Percentiles rank a stretch among this genome's conserved stretches.
Conservation (phyloP, 768 basidiomycete genomes). For the Calocybe cyanea region DNA sequence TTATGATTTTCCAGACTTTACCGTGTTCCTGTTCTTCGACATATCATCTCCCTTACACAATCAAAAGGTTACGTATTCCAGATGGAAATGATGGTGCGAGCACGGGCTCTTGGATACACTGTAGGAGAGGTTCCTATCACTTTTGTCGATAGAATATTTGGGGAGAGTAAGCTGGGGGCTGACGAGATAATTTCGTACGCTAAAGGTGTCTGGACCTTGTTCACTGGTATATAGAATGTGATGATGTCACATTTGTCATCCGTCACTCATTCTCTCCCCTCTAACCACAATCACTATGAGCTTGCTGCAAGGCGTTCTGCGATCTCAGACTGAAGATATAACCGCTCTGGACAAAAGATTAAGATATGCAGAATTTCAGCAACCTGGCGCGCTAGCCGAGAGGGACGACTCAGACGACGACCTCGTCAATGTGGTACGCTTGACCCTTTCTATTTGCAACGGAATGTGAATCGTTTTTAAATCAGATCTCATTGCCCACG, state of each 20-base stretch:
- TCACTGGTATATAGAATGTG: constrained; percentile 55
- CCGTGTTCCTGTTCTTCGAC: constrained; percentile 66
- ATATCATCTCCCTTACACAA: constrained; percentile 80
- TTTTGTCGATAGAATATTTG: constrained; percentile 91
- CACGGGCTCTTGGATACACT: constrained; percentile 75
- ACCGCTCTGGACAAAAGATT: constrained; percentile 29
- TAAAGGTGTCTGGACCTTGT: constrained; percentile 81
- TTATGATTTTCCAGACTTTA: constrained; percentile 56
- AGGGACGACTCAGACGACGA: constrained; percentile 65
- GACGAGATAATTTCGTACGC: constrained; percentile 85
- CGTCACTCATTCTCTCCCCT: background rate
- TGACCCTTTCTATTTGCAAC: too few relatives aligned
- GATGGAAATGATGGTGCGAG: constrained; percentile 98
- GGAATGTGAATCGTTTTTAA: too few relatives aligned
- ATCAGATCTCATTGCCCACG: constrained; percentile 62
- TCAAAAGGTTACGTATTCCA: constrained; percentile 95
- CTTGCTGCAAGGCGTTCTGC: constrained; percentile 68
- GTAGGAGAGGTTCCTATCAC: constrained; percentile 93
- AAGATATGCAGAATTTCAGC: constrained; percentile 23
- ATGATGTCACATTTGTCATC: constrained; percentile 31
- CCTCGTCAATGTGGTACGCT: constrained; percentile 64
- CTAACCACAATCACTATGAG: constrained; percentile 38
- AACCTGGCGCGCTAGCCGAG: constrained; percentile 25
- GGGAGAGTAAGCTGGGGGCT: constrained; percentile 88
- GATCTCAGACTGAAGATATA: constrained; percentile 38